Evolutionary conservation across 345 rosid genomes (phyloP).

Genomic region (Populus pruinosa): DNA sequence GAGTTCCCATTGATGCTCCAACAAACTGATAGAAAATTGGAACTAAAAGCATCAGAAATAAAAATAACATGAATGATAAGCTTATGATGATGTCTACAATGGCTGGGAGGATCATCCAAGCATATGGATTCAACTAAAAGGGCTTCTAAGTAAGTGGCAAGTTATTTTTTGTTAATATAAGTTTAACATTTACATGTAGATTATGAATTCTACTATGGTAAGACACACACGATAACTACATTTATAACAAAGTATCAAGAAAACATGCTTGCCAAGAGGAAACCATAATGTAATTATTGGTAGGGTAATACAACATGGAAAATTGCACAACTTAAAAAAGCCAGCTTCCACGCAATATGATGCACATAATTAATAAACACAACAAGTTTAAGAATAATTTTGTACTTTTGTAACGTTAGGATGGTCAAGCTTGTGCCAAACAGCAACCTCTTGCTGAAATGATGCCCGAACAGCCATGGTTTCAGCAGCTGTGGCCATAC

Average conservation of each 20-base stretch:
- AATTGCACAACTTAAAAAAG: slow-evolving; percentile 2
- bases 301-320: neutral
- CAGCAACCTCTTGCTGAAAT: slow-evolving; percentile 86
- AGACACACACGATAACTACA: neutral
- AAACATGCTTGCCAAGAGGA: neutral
- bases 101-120: neutral
- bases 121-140: neutral
- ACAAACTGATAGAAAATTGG: slow-evolving; percentile 49
- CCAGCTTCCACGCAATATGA: neutral
- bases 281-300: neutral
- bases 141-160: neutral
- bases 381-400: slow-evolving; percentile 8
- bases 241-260: neutral
- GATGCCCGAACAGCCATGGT: slow-evolving; percentile 74
- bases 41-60: slow-evolving; percentile 1
- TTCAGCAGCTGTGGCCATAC: slow-evolving; percentile 55
- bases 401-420: slow-evolving; percentile 84
- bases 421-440: slow-evolving; percentile 93
- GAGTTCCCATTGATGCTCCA: slow-evolving; percentile 95
- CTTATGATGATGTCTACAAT: slow-evolving; percentile 2
- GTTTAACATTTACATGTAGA: neutral
- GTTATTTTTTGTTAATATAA: neutral
- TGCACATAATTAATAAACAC: neutral
- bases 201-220: neutral
- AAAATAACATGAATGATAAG: neutral